Evolutionary conservation across 495 filamentous ascomycete species (phyloP), one percentile per base, ranked within the genome.

Genomic region (Aspergillus cavernicola): DNA sequence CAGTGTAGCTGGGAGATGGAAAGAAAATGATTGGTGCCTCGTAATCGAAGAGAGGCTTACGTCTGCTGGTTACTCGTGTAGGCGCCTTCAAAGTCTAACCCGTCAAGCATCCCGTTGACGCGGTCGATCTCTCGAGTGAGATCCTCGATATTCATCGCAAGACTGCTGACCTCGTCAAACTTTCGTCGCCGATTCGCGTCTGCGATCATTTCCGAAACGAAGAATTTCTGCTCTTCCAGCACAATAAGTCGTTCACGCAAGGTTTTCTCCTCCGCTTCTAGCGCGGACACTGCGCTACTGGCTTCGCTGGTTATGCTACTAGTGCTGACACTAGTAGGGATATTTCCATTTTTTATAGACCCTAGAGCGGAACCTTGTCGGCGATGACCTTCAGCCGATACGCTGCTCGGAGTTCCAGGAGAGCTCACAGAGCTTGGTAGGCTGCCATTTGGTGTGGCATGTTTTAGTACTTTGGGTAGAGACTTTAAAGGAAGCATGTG

Each of bases 401-500:
- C 62, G 33, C 62, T 75, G 53, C 28, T 74, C 53, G 59, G 54
- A 19, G 51, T 63, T 7, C 22, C 38, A 26, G 57, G 69, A 56
- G 68, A 72, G 68, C 57, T 69, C 36, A 62, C 58, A 19, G 61
- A 42, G 46, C 53, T 70, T 16, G 59, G 57, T 48, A 62, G 49
- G 13, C 52, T 52, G 31, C 69, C 72, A 43, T 75, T 67, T 0
- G 83, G 76, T 16, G 81, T 72, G 13, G 80, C 80, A 50, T 88
- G 87, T 49, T 87, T 90, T 26, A 97, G 74, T 41, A 96, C 74
- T 58, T 87, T 87, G 0, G 92, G 93, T 0, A 97, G 75, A 8
- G 84, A 82, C 68, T 96, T 95, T 12, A 98, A 73, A 1, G 93
- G 90, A 12, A 98, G 78, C 85, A 98, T 92, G 57, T 98, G 89